Evolutionary conservation across 1,139 yeast genomes (phyloP).

Genomic region (Candida pseudoviswanathii): DNA sequence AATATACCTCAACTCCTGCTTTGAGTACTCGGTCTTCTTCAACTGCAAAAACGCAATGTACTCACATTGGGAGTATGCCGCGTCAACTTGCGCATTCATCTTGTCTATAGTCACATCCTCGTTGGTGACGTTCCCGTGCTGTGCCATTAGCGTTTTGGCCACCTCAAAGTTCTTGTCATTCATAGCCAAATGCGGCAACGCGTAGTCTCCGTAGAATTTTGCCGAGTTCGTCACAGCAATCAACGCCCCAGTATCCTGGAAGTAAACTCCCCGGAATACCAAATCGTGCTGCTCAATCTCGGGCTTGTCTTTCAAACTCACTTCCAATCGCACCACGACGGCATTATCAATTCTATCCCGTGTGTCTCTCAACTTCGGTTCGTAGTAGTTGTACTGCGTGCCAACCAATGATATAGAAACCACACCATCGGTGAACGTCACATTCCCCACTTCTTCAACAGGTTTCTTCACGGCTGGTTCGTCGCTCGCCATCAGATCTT

Average conservation of each 20-base stretch:
- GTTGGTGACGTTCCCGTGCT: constrained; percentile 44
- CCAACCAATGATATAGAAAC: constrained; percentile 26
- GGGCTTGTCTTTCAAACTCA: constrained; percentile 36
- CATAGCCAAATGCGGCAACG: constrained; percentile 59
- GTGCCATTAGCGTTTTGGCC: constrained; percentile 39
- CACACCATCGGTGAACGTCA: constrained; percentile 28
- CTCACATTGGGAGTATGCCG: constrained; percentile 64
- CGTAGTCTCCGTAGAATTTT: constrained; percentile 67
- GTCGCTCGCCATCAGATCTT: constrained; percentile 23
- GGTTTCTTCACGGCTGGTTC: constrained; percentile 10
- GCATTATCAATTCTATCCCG: constrained; percentile 31
- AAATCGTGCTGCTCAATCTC: constrained; percentile 50
- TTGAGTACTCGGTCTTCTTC: constrained; percentile 56
- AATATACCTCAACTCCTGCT: constrained; percentile 55
- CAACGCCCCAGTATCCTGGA: constrained; percentile 68
- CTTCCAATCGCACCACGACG: constrained; percentile 27
- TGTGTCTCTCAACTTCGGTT: constrained; percentile 19
- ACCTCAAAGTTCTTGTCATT: constrained; percentile 43
- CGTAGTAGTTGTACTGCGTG: constrained; percentile 26
- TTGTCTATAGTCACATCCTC: constrained; percentile 38
- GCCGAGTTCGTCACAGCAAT: constrained; percentile 67
- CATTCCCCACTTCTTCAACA: constrained; percentile 29
- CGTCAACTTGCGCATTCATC: constrained; percentile 38
- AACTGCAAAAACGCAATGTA: constrained; percentile 68
- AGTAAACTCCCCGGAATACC: constrained; percentile 66